These are phyloP conservation scores for Penicillium polonicum DNA, from an alignment of 2,329 filamentous ascomycete genomes.

Conservation along the genomic window DNA sequence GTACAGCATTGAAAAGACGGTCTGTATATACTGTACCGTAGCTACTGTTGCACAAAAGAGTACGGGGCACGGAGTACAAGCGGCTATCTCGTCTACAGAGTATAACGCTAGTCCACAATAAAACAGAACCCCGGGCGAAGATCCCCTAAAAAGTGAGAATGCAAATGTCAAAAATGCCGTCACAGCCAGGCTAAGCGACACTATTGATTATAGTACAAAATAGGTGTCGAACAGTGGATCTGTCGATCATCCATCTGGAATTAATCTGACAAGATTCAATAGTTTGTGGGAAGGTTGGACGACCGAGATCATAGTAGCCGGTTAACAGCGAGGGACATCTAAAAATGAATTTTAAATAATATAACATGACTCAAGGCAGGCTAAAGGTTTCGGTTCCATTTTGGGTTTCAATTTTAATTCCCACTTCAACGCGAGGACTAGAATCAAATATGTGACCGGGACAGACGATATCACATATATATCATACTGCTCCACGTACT, in stretches of 20 bases:
- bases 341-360: background rate
- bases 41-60: background rate
- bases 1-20: background rate
- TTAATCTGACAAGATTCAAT: constrained; percentile 18
- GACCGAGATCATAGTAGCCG: no score
- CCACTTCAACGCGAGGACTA: background rate
- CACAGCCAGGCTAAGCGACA: constrained; percentile 8
- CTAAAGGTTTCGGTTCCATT: background rate
- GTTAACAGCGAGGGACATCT: background rate
- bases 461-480: background rate
- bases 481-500: constrained; percentile 6
- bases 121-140: constrained; percentile 7
- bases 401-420: background rate
- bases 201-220: constrained; percentile 19
- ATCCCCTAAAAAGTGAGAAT: constrained; percentile 11
- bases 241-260: constrained; percentile 15
- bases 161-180: constrained; percentile 3
- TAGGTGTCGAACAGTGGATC: constrained; percentile 16
- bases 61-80: background rate
- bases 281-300: constrained; percentile 5
- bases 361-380: background rate
- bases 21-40: background rate
- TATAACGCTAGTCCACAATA: background rate
- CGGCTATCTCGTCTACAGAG: background rate
- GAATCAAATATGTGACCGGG: background rate